Percentiles rank a stretch among this genome's conserved stretches.
phyloP scores from a whole-genome alignment of 148 eudicot genomes.

The Cornus controversa region DNA sequence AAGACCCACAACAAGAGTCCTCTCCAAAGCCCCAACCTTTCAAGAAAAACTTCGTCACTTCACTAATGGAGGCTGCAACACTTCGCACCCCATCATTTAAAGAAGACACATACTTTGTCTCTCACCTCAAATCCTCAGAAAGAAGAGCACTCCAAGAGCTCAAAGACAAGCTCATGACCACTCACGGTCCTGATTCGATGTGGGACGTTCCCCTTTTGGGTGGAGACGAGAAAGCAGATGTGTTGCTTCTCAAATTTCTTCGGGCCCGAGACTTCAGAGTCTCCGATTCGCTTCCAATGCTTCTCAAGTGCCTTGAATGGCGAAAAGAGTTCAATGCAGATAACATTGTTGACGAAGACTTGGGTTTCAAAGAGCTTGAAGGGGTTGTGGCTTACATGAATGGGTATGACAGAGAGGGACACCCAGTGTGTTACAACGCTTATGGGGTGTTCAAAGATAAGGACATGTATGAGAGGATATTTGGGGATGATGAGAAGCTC shows the following conservation, averaged over 20 bases:
- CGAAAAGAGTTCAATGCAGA: conserved; percentile 67
- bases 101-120: conserved; percentile 74
- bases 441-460: conserved; percentile 88
- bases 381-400: conserved; percentile 87
- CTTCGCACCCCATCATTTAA: conserved; percentile 61
- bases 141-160: conserved; percentile 56
- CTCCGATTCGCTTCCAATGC: conserved; percentile 54
- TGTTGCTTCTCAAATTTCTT: conserved; percentile 74
- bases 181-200: conserved; percentile 32
- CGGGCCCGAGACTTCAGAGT: conserved; percentile 80
- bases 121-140: conserved; percentile 61
- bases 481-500: conserved; percentile 81
- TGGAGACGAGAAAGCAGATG: conserved; percentile 50
- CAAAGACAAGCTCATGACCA: conserved; percentile 38
- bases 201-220: conserved; percentile 61
- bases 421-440: conserved; percentile 88
- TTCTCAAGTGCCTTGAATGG: conserved; percentile 58
- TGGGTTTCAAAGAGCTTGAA: conserved; percentile 75
- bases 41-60: conserved; percentile 43
- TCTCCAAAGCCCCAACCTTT: conserved; percentile 38
- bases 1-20: conserved; percentile 20
- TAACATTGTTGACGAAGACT: conserved; percentile 55
- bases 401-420: conserved; percentile 73
- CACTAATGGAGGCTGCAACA: conserved; percentile 60
- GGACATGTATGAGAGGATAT: conserved; percentile 68